A percentile compares a stretch with the other conserved stretches of the same genome.
These are phyloP conservation scores for Candida suzukii DNA, from an alignment of 805 yeast species.

Conservation along the genomic window DNA sequence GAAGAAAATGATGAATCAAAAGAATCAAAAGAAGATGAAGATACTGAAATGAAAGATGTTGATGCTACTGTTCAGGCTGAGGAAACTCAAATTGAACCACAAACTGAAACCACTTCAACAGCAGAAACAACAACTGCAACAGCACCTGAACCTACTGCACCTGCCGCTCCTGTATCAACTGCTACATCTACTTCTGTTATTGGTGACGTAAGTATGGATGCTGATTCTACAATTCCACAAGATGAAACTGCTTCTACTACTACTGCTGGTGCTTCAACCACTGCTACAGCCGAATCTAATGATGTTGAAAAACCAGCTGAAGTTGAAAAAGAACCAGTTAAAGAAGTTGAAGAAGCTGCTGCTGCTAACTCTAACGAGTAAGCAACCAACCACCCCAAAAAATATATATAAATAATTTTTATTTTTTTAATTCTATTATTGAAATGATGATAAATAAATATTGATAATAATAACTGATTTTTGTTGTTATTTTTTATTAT, in stretches of 20 bases:
- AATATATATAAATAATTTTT: too few relatives aligned
- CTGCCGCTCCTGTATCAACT: too few relatives aligned
- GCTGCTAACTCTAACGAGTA: neutral
- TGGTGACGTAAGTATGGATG: conserved; percentile 4
- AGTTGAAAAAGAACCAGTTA: neutral
- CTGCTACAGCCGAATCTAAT: neutral
- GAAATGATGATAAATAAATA: too few relatives aligned
- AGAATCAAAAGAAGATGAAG: conserved; percentile 1
- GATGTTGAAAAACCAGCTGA: too few relatives aligned
- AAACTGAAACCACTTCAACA: too few relatives aligned
- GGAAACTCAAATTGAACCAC: neutral
- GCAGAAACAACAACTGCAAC: too few relatives aligned
- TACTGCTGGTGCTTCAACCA: conserved; percentile 4
- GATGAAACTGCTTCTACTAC: conserved; percentile 2
- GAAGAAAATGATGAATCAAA: conserved; percentile 6
- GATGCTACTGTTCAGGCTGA: neutral
- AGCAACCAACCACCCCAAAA: too few relatives aligned
- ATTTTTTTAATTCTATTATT: too few relatives aligned
- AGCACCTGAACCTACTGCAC: neutral
- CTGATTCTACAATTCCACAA: conserved; percentile 6
- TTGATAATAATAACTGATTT: too few relatives aligned
- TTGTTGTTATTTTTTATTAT: too few relatives aligned
- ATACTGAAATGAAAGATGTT: conserved; percentile 1
- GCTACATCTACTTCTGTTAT: neutral
- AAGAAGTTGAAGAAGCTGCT: neutral